These are phyloP conservation scores for Schwanniomyces yamadae DNA, from an alignment of 805 yeast species.

Conservation along the genomic window DNA sequence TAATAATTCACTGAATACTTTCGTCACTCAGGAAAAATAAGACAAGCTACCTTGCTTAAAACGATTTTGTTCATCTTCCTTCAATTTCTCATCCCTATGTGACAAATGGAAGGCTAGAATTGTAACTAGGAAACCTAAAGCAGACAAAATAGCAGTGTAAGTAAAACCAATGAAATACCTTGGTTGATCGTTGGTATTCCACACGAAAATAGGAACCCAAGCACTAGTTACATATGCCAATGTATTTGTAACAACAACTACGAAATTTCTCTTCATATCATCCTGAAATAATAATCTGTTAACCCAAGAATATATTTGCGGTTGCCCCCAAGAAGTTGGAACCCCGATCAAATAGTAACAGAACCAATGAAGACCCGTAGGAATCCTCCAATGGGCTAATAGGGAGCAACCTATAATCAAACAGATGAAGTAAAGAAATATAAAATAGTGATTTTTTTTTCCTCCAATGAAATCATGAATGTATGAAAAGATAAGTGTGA, in stretches of 20 bases:
- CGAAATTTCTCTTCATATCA: slow-evolving; percentile 41
- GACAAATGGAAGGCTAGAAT: slow-evolving; percentile 23
- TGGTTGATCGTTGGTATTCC: slow-evolving; percentile 38
- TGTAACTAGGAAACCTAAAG: slow-evolving; percentile 31
- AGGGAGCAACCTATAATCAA: slow-evolving; percentile 43
- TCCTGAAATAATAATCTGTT: slow-evolving; percentile 45
- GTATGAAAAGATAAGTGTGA: slow-evolving; percentile 24
- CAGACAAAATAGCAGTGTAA: slow-evolving; percentile 30
- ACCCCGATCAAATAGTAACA: slow-evolving; percentile 48
- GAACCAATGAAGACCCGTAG: slow-evolving; percentile 49
- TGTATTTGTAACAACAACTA: slow-evolving; percentile 38
- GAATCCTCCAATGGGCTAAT: slow-evolving; percentile 49
- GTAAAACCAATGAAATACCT: slow-evolving; percentile 32
- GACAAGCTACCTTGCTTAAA: too few species aligned
- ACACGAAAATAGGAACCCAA: slow-evolving; percentile 39
- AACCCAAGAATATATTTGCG: slow-evolving; percentile 56
- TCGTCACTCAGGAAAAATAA: too few species aligned
- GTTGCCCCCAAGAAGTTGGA: slow-evolving; percentile 54
- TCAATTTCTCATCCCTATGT: slow-evolving; percentile 22
- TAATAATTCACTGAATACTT: too few species aligned
- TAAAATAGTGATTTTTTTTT: slow-evolving; percentile 34
- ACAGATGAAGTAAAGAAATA: slow-evolving; percentile 36
- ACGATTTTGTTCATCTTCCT: background rate
- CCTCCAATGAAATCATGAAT: slow-evolving; percentile 34
- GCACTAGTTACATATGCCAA: slow-evolving; percentile 40